These are phyloP conservation scores for Neodidymelliopsis sp. DNA, from an alignment of 2,329 filamentous ascomycete species.

Conservation along the genomic window DNA sequence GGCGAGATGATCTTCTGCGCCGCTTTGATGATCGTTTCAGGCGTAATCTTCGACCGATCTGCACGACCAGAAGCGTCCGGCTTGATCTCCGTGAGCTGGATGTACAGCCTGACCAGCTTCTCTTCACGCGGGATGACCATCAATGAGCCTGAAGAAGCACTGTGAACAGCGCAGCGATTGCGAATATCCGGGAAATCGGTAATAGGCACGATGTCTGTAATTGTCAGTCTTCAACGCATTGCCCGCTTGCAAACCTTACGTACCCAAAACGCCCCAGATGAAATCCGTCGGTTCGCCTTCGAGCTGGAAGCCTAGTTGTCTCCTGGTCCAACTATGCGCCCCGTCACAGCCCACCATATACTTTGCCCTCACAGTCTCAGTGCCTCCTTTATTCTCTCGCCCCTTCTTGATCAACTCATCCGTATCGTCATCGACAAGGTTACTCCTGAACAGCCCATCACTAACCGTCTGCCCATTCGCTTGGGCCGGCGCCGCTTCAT, in stretches of 20 bases:
- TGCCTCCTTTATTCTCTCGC: constrained; percentile 42
- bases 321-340: constrained; percentile 70
- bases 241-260: too few species aligned
- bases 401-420: constrained; percentile 58
- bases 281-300: constrained; percentile 64
- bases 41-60: constrained; percentile 69
- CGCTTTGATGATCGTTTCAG: constrained; percentile 67
- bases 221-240: constrained; percentile 25
- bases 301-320: constrained; percentile 63
- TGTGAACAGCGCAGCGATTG: constrained; percentile 65
- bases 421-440: constrained; percentile 64
- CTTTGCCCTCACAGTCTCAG: constrained; percentile 62
- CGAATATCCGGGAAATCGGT: constrained; percentile 69
- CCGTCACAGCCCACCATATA: constrained; percentile 75
- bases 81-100: constrained; percentile 64
- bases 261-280: constrained; percentile 61
- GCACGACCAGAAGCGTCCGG: constrained; percentile 55
- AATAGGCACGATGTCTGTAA: constrained; percentile 58
- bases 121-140: constrained; percentile 72
- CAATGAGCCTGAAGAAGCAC: constrained; percentile 62
- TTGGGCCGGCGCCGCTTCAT: constrained; percentile 63
- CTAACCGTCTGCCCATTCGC: constrained; percentile 41
- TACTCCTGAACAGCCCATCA: constrained; percentile 68
- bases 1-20: constrained; percentile 71
- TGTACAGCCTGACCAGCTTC: constrained; percentile 69